phyloP scores from a whole-genome alignment of 2,329 filamentous ascomycete genomes.

The Karstenula rhodostoma region DNA sequence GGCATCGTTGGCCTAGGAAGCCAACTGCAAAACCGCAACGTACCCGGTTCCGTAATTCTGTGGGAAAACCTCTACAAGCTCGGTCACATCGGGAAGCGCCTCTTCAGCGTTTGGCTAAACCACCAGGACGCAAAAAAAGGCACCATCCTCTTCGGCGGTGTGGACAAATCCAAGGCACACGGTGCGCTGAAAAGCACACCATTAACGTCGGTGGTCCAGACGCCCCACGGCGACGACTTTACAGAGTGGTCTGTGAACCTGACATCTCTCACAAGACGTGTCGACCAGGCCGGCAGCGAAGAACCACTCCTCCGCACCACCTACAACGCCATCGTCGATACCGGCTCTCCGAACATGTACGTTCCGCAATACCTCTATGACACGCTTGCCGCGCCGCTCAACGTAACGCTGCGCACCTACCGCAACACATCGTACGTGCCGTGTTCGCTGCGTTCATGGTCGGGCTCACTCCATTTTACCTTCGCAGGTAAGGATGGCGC shows the following conservation, averaged over 20 bases:
- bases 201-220: not conserved
- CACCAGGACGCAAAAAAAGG: conserved; percentile 12
- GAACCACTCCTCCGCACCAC: conserved; percentile 10
- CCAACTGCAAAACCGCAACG: not conserved
- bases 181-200: conserved; percentile 12
- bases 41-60: conserved; percentile 6
- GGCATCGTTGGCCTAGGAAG: conserved; percentile 23
- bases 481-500: conserved; percentile 2
- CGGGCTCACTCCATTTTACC: conserved; percentile 4
- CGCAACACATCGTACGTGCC: conserved; percentile 21
- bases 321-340: conserved; percentile 18
- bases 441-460: conserved; percentile 18
- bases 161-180: conserved; percentile 13
- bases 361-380: conserved; percentile 21
- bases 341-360: conserved; percentile 28
- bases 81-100: not conserved
- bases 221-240: conserved; percentile 3
- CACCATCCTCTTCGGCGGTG: conserved; percentile 18
- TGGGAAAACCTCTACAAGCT: conserved; percentile 15
- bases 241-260: conserved; percentile 14
- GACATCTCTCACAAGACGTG: conserved; percentile 2
- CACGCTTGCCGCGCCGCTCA: conserved; percentile 16
- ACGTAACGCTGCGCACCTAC: conserved; percentile 14
- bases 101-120: conserved; percentile 21
- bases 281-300: not conserved